Percentiles rank a stretch among this genome's conserved stretches.
phyloP scores from a whole-genome alignment of 192 early-diverging fungal species.

The Borealophlyctis nickersoniae region DNA sequence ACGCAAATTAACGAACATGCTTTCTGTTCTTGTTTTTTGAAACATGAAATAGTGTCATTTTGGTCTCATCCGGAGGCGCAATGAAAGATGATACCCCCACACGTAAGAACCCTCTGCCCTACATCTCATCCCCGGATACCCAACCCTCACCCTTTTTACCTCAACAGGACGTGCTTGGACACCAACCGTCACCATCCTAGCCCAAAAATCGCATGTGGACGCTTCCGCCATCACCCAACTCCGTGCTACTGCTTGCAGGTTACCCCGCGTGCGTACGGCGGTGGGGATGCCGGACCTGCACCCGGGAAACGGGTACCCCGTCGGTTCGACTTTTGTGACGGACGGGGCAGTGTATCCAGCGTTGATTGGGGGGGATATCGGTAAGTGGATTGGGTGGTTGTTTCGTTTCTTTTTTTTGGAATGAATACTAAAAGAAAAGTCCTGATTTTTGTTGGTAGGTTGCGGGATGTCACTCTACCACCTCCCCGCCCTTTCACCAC shows the following conservation, averaged over 20 bases:
- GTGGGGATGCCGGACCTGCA: conserved; percentile 55
- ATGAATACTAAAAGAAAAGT: too few relatives aligned
- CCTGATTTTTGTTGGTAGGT: too few relatives aligned
- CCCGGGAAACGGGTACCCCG: conserved; percentile 39
- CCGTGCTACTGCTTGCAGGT: conserved; percentile 36
- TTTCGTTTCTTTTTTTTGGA: not conserved
- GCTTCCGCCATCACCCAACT: conserved; percentile 44
- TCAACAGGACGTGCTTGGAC: too few relatives aligned
- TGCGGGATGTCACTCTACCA: conserved; percentile 57
- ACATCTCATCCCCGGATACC: too few relatives aligned
- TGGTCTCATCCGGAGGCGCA: too few relatives aligned
- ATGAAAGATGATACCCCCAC: too few relatives aligned
- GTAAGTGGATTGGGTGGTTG: conserved; percentile 13
- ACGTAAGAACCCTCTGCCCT: too few relatives aligned
- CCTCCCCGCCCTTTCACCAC: conserved; percentile 29
- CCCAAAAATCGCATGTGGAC: conserved; percentile 42
- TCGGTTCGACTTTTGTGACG: conserved; percentile 51
- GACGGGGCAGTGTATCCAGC: conserved; percentile 49
- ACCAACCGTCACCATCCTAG: conserved; percentile 34
- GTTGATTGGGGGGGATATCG: conserved; percentile 58
- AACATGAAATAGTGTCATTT: too few relatives aligned
- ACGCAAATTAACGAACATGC: too few relatives aligned
- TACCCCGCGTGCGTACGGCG: conserved; percentile 17
- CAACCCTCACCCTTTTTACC: too few relatives aligned
- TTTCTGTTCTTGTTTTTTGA: too few relatives aligned